Percentiles rank a stretch among this genome's conserved stretches.
Evolutionary conservation across 257 asterid species (phyloP).

Genomic region (Paraleonurus japonicus): DNA sequence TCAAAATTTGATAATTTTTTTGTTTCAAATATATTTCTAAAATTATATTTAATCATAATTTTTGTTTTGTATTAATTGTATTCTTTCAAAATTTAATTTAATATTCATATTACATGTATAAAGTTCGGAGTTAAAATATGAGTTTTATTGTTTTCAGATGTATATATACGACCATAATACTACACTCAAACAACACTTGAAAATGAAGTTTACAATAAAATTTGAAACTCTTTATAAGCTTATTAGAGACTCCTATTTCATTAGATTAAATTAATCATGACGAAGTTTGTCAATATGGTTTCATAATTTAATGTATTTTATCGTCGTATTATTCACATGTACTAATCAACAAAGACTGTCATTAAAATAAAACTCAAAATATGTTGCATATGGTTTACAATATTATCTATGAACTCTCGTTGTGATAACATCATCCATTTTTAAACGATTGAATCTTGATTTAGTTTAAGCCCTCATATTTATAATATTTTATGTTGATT

Average conservation of each 20-base stretch:
- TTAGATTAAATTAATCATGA: background rate
- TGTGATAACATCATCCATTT: conserved; percentile 18
- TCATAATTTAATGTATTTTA: background rate
- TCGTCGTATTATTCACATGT: background rate
- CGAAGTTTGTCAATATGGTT: background rate
- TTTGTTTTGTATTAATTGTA: too few species aligned
- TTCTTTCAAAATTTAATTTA: too few species aligned
- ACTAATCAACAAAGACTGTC: background rate
- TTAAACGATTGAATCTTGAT: conserved; percentile 21
- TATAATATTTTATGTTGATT: background rate
- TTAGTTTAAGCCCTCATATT: background rate
- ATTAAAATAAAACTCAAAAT: conserved; percentile 2
- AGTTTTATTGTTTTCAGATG: too few species aligned
- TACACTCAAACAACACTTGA: too few species aligned
- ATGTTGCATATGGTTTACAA: conserved; percentile 15
- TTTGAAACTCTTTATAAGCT: too few species aligned
- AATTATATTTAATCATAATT: too few species aligned
- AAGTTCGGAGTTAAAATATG: too few species aligned
- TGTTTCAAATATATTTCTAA: too few species aligned
- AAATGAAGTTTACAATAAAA: too few species aligned
- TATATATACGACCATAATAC: too few species aligned
- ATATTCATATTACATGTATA: too few species aligned
- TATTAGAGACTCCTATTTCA: background rate
- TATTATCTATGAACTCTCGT: background rate
- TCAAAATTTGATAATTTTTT: too few species aligned